phyloP scores from a whole-genome alignment of 2,329 filamentous ascomycete species.

The Blastomyces gilchristii region DNA sequence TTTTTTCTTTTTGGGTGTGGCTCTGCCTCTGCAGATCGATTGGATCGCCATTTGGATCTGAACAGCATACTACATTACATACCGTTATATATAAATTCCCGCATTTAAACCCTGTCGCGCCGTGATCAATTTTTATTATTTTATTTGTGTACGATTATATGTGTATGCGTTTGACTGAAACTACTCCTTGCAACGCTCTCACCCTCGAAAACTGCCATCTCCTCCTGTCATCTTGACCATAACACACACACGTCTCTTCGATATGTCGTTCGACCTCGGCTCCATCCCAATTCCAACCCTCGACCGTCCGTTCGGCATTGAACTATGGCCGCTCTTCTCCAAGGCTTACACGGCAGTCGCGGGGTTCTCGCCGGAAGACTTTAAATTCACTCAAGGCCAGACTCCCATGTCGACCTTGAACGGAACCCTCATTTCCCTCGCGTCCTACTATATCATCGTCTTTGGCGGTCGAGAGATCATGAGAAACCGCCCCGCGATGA shows the following conservation, averaged over 20 bases:
- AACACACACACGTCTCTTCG: neutral
- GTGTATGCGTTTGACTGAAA: neutral
- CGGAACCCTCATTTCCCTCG: constrained; percentile 63
- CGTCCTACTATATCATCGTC: constrained; percentile 78
- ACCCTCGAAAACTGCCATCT: neutral
- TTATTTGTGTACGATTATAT: constrained; percentile 4
- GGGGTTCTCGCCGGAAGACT: constrained; percentile 71
- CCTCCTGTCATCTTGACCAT: neutral
- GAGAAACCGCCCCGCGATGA: constrained; percentile 68
- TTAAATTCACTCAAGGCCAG: constrained; percentile 63
- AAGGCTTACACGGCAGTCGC: constrained; percentile 60
- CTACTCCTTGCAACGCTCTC: neutral
- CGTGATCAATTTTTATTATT: neutral
- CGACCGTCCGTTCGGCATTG: constrained; percentile 73
- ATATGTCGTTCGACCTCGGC: constrained; percentile 14
- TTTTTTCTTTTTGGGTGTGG: neutral
- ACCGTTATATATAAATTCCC: neutral
- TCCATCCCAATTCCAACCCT: constrained; percentile 51
- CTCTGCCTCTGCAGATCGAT: neutral
- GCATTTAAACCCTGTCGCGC: neutral
- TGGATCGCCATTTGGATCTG: neutral
- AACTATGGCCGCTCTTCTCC: constrained; percentile 82
- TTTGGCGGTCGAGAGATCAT: constrained; percentile 80
- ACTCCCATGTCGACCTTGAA: constrained; percentile 80
- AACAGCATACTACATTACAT: neutral